Conservation (phyloP, 1,284 basidiomycete genomes). For the Cerrena zonata region DNA sequence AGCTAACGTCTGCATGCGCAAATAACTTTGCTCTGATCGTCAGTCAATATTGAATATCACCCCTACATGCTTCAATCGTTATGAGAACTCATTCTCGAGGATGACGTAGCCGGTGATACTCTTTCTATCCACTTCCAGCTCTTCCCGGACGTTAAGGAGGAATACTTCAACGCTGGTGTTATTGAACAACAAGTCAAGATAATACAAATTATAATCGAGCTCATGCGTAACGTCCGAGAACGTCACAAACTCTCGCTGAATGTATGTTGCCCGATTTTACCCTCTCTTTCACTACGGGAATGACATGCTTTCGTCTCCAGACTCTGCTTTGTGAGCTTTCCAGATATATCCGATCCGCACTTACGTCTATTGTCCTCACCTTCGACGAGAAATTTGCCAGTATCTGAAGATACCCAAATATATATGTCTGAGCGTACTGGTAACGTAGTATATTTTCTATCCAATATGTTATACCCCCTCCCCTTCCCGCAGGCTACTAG, state of each 20-base stretch:
- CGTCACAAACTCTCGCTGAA: conserved; percentile 86
- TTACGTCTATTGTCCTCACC: conserved; percentile 90
- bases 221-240: conserved; percentile 87
- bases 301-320: conserved; percentile 32
- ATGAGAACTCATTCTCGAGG: conserved; percentile 75
- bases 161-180: conserved; percentile 93
- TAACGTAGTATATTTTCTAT: too few relatives aligned
- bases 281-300: background rate
- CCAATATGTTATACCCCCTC: too few relatives aligned
- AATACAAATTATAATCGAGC: conserved; percentile 91
- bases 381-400: conserved; percentile 84
- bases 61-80: conserved; percentile 93
- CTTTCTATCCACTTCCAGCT: conserved; percentile 94
- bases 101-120: conserved; percentile 67
- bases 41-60: too few relatives aligned
- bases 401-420: too few relatives aligned
- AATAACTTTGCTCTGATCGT: too few relatives aligned
- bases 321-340: conserved; percentile 89
- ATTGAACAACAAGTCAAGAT: conserved; percentile 94
- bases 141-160: conserved; percentile 89
- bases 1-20: too few relatives aligned
- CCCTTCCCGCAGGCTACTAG: too few relatives aligned
- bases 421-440: too few relatives aligned
- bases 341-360: conserved; percentile 88
- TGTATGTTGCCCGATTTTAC: conserved; percentile 39